Conservation (phyloP, 805 yeast species). For the Saturnispora zaruensis region DNA sequence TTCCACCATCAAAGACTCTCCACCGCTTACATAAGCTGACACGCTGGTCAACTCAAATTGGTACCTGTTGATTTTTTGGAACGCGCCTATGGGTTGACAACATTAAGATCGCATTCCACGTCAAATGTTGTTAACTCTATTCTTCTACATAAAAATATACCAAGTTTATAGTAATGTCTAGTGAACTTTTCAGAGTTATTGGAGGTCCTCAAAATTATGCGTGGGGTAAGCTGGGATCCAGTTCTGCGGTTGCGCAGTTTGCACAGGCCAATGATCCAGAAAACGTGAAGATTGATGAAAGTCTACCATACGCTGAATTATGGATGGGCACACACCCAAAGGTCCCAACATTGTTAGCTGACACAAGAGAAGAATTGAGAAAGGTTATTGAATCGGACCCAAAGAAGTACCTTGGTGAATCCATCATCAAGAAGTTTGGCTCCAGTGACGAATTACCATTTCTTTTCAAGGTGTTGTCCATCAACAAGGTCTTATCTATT, state of each 20-base stretch:
- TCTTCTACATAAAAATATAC: not conserved
- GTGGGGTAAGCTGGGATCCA: slow-evolving; percentile 63
- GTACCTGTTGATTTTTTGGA: not conserved
- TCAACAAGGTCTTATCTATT: slow-evolving; percentile 84
- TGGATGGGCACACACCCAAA: slow-evolving; percentile 99
- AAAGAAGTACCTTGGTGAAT: slow-evolving; percentile 45
- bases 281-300: slow-evolving; percentile 50
- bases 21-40: not conserved
- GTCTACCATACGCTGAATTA: slow-evolving; percentile 88
- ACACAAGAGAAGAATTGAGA: slow-evolving; percentile 44
- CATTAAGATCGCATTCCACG: not conserved
- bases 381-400: slow-evolving; percentile 59
- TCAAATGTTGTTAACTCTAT: not conserved
- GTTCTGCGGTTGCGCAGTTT: slow-evolving; percentile 84
- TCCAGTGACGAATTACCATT: slow-evolving; percentile 67
- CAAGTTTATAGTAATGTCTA: slow-evolving; percentile 15
- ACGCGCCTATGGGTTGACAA: not conserved
- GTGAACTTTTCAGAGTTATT: slow-evolving; percentile 25
- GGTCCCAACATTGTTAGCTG: slow-evolving; percentile 63
- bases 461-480: slow-evolving; percentile 87
- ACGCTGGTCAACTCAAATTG: not conserved
- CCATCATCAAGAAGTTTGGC: slow-evolving; percentile 58
- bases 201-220: slow-evolving; percentile 34
- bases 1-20: not conserved
- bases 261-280: slow-evolving; percentile 62